phyloP scores from a whole-genome alignment of 2,329 filamentous ascomycete genomes.

The Apiospora malaysiana region DNA sequence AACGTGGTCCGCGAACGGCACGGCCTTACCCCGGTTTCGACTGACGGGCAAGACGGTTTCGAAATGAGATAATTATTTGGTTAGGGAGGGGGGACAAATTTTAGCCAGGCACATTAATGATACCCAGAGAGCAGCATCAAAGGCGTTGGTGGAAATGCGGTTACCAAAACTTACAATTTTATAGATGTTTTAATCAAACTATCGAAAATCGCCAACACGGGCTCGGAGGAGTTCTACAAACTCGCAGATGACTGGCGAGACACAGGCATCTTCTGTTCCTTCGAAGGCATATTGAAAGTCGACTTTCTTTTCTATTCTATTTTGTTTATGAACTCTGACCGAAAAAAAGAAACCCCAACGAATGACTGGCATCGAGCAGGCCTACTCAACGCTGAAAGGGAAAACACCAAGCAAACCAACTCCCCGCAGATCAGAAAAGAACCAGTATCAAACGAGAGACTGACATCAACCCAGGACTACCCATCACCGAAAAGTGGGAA shows the following conservation, averaged over 20 bases:
- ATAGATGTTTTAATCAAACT: conserved; percentile 15
- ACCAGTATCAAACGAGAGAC: background rate
- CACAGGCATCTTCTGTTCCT: background rate
- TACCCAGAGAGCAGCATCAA: conserved; percentile 30
- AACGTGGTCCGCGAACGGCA: conserved; percentile 57
- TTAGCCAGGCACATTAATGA: conserved; percentile 29
- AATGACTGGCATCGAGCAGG: background rate
- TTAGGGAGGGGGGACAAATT: conserved; percentile 24
- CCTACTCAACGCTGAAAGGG: background rate
- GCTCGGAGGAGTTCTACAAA: background rate
- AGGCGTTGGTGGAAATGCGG: conserved; percentile 30
- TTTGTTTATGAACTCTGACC: background rate
- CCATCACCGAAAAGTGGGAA: background rate
- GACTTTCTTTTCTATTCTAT: background rate
- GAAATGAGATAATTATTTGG: conserved; percentile 39
- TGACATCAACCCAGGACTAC: background rate
- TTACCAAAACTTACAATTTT: conserved; percentile 17
- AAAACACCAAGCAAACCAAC: too few relatives aligned
- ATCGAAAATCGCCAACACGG: background rate
- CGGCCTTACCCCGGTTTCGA: conserved; percentile 37
- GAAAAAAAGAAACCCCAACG: background rate
- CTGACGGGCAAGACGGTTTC: conserved; percentile 32
- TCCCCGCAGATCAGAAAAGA: background rate
- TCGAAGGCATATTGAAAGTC: background rate
- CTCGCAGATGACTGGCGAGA: background rate